Base-by-base conservation (phyloP, 1,139 yeast species). In the Diutina ranongensis region DNA sequence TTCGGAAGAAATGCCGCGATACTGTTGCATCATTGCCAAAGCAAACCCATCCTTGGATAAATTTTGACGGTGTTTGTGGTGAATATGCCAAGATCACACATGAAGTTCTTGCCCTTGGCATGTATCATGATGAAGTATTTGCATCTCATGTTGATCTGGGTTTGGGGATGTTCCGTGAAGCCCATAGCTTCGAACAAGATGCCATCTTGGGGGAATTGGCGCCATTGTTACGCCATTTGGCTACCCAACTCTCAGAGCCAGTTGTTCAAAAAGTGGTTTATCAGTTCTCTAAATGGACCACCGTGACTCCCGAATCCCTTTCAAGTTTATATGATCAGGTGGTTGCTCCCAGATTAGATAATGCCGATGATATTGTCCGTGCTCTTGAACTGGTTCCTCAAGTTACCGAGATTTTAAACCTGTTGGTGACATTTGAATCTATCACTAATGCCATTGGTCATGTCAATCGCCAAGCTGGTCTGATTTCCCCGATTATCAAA, bases 181-280 rank as follows among this genome's bases (percentile, higher is more conserved):
- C 70, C 0, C 71, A 67, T 52, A 55, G 51, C 47, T 66, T 57
- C 49, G 73, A 70, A 48, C 44, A 50, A 1, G 58, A 64, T 44
- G 44, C 48, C 8, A 47, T 49, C 40, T 49, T 51, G 27, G 49
- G 48, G 16, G 45, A 46, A 18, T 50, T 65, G 31, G 57, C 60
- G 2, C 40, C 50, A 2, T 52, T 67, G 10, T 55, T 67, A 35
- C 47, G 47, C 16, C 51, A 53, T 9, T 53, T 67, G 15, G 51
- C 60, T 16, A 45, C 52, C 4, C 47, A 52, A 2, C 52, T 67
- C 16, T 65, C 71, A 1, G 53, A 56, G 2, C 61, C 61, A 44
- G 55, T 68, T 1, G 59, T 55, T 45, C 55, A 56, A 36, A 60
- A 57, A 36, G 47, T 63, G 15, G 53, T 54, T 19, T 51, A 54